Conservation (phyloP, 2,329 filamentous ascomycete genomes). For the Trichoderma harzianum region DNA sequence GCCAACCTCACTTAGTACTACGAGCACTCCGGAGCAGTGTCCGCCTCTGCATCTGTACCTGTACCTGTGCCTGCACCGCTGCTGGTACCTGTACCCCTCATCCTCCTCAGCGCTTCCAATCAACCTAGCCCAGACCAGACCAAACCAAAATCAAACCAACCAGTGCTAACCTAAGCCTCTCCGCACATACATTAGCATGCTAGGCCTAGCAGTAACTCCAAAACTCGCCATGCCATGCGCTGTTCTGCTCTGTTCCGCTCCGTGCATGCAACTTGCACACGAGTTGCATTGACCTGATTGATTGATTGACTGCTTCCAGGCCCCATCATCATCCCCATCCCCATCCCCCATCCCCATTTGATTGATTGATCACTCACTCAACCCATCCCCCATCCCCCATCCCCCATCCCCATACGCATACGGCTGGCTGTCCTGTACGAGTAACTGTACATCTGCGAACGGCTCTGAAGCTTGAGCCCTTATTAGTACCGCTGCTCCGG, state of each 20-base stretch:
- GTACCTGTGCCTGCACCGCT: background rate
- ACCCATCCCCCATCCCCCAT: background rate
- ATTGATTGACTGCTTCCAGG: background rate
- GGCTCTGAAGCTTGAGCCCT: background rate
- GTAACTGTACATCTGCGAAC: background rate
- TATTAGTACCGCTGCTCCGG: constrained; percentile 1
- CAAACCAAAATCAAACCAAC: background rate
- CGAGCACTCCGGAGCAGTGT: too few species aligned
- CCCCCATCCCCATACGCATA: too few species aligned
- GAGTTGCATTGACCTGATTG: background rate
- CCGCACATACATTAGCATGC: background rate
- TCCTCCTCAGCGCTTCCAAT: background rate
- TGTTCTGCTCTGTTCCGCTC: background rate
- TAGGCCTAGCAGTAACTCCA: background rate
- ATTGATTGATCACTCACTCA: background rate
- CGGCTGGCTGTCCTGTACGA: too few species aligned
- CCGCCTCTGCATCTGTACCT: background rate
- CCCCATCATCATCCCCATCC: background rate
- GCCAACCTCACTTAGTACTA: too few species aligned
- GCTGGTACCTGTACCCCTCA: background rate
- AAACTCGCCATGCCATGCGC: background rate
- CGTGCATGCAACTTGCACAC: background rate
- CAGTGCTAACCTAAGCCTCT: background rate
- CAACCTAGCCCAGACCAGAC: background rate
- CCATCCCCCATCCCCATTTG: too few species aligned